Evolutionary conservation across 2,329 filamentous ascomycete species (phyloP).

Genomic region (Cercospora zeae-maydis): DNA sequence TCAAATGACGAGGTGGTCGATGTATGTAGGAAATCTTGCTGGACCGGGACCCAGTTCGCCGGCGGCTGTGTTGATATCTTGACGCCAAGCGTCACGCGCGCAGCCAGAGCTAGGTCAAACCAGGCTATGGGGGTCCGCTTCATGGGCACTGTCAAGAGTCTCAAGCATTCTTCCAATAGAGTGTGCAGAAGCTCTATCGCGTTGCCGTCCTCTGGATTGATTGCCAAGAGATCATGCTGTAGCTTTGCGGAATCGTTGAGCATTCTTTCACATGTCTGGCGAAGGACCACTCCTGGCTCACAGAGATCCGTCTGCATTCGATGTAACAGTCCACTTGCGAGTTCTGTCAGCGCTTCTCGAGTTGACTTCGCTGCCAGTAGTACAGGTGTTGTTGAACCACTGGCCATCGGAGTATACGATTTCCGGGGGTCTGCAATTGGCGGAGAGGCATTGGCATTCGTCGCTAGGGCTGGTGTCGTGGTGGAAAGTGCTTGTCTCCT

Average conservation of each 20-base stretch:
- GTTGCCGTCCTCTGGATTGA: background rate
- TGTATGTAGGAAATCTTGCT: background rate
- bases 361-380: background rate
- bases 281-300: background rate
- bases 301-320: background rate
- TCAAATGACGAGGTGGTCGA: background rate
- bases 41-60: background rate
- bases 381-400: background rate
- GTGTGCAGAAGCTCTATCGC: background rate
- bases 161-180: background rate
- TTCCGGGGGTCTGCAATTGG: background rate
- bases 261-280: background rate
- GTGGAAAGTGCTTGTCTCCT: background rate
- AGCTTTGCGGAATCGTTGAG: background rate
- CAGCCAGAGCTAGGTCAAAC: background rate
- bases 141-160: background rate
- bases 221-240: background rate
- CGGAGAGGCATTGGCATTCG: background rate
- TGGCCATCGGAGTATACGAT: background rate
- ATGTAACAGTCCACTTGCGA: background rate
- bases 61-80: background rate
- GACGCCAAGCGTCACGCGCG: background rate
- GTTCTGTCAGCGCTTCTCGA: background rate
- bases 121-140: background rate
- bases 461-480: background rate